Evolutionary conservation across 108 stramenopile genomes (phyloP), one percentile per base, ranked within the genome.

Genomic region (Conticribra weissflogii): DNA sequence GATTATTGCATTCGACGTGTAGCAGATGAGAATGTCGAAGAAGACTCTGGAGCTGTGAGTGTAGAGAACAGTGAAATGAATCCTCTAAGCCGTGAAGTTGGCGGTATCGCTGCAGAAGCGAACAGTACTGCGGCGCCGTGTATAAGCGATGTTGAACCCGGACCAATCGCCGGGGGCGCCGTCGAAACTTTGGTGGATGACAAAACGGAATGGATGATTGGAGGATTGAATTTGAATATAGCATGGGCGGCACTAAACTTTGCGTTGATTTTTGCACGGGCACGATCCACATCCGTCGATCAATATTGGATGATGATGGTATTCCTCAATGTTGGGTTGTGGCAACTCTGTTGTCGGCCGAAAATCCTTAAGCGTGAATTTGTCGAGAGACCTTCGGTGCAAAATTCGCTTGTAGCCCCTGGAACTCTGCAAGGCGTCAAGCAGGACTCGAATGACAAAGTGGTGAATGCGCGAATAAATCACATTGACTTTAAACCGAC

Each of bases 221-320:
- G 60, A 17, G 85, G 72, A 19, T 51, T 54, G 1, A 36, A 68
- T 57, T 53, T 87, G 8, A 63, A 64, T 29, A 53, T 65, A 30
- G 57, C 64, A 24, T 65, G 58, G 34, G 80, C 52, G 1, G 22
- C 77, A 1, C 27, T 79, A 12, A 92, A 92, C 59, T 53, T 56
- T 27, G 82, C 82, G 24, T 30, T 92, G 7, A 46, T 85, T 18
- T 52, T 74, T 23, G 64, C 86, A 16, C 68, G 85, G 14, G 58
- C 79, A 2, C 78, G 81, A 2, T 68, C 81, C 1, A 72, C 71
- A 34, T 68, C 85, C 15, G 50, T 68, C 17, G 76, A 83, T 34
- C 32, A 36, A 23, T 92, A 83, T 72, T 92, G 87, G 91, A 81
- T 78, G 55, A 19, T 89, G 17, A 45, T 88, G 3, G 58, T 79